A percentile compares a stretch with the other conserved stretches of the same genome.
phyloP scores from a whole-genome alignment of 331 rosid species.

The Dryas integrifolia region DNA sequence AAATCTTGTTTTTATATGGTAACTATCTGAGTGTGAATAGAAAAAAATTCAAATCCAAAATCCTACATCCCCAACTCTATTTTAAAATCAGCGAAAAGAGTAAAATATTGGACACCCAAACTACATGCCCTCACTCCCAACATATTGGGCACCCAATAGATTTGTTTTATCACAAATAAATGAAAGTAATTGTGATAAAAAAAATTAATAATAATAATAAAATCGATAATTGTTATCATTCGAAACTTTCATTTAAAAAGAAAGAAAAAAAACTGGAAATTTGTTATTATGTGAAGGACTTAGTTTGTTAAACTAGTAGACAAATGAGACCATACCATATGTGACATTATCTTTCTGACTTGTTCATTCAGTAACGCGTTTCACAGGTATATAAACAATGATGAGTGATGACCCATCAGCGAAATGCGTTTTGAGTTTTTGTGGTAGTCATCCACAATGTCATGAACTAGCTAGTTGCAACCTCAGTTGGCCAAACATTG shows the following conservation, averaged over 20 bases:
- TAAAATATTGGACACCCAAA: conserved; percentile 5
- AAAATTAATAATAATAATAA: no score
- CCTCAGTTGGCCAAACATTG: conserved; percentile 11
- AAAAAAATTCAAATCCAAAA: no score
- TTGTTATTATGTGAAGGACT: not conserved
- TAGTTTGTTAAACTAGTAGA: conserved; percentile 21
- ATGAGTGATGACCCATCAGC: not conserved
- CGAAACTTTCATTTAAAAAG: not conserved
- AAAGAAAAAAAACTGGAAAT: not conserved
- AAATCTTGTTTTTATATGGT: no score
- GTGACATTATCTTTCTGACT: not conserved
- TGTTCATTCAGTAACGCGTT: not conserved
- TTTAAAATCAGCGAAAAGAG: conserved; percentile 12
- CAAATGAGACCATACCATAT: conserved; percentile 10
- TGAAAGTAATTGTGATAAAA: no score
- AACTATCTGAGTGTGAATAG: no score
- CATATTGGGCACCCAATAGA: no score
- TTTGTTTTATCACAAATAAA: no score
- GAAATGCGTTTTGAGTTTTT: not conserved
- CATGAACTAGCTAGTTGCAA: not conserved
- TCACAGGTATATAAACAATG: no score
- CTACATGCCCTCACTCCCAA: conserved; percentile 7
- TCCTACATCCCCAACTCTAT: not conserved
- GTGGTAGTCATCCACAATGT: not conserved
- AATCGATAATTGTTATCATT: no score